Base-by-base conservation (phyloP, 1,139 yeast genomes). In the Scheffersomyces titani region DNA sequence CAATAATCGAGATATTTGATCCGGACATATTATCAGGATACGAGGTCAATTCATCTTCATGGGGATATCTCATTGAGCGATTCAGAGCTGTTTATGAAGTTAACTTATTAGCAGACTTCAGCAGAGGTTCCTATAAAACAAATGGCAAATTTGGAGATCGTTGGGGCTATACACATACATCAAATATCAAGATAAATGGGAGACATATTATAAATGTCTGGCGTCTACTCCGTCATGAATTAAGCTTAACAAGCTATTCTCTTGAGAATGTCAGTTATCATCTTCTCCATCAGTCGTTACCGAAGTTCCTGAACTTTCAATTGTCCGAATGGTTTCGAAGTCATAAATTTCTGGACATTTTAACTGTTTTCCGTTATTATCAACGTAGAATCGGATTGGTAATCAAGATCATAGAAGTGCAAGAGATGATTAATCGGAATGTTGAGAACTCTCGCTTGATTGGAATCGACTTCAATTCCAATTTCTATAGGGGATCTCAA, bases 1-100 rank as follows among this genome's bases (percentile, higher is more conserved):
- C 80, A 1, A 59, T 89, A n/a, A 86, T 91, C 0, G 80, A 85
- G 30, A 63, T 75, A 2, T 79, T 85, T 55, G 98, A 94, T 66
- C 98, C 99, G 0, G 99, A 94, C 69, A 85, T 94, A 47, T 68
- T 96, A 6, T 81, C 92, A 0, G 98, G 98, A 0, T 94, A 83
- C 69, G 99, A 94, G 66, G 81, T 92, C 9, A 90, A 92, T 64
- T 76, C 88, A 1, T 66, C 83, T 1, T 91, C 98, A 0, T 93
- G 98, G 98, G 98, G 99, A 0, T 94, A 90, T 65, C 57, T 93
- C 0, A 79, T 90, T 47, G 96, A 90, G 58, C 71, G 99, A 49
- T 83, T 85, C 57, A 68, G 77, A 30, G 63, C 61, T 0, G 72
- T 70, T 1, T 78, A 78, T 63, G 84, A 83, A 2, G 72, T 81